Conservation (phyloP, 305 asterid species). For the Ajuga reptans region DNA sequence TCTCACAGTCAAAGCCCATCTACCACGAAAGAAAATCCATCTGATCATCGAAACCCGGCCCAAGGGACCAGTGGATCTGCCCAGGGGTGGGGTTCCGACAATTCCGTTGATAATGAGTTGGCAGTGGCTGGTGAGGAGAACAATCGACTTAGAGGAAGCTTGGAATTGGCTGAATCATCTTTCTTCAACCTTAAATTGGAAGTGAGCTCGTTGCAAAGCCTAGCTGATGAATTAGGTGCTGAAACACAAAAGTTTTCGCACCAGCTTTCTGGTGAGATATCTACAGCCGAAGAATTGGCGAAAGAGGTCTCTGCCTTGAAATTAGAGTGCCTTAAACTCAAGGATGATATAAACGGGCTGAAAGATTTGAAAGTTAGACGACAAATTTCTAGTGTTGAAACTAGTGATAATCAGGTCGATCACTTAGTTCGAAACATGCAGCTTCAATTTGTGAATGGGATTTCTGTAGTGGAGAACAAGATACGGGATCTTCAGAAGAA, state of each 20-base stretch:
- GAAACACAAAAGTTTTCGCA: slow-evolving; percentile 58
- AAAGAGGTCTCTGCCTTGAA: slow-evolving; percentile 59
- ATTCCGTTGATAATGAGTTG: slow-evolving; percentile 53
- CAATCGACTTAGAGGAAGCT: slow-evolving; percentile 58
- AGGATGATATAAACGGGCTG: slow-evolving; percentile 53
- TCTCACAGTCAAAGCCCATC: slow-evolving; percentile 40
- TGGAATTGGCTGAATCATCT: slow-evolving; percentile 76
- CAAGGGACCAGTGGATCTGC: slow-evolving; percentile 45
- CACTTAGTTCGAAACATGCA: slow-evolving; percentile 34
- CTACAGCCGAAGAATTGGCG: slow-evolving; percentile 55
- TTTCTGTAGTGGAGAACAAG: slow-evolving; percentile 53
- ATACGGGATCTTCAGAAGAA: slow-evolving; percentile 60
- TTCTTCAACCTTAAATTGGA: slow-evolving; percentile 69
- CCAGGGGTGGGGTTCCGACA: slow-evolving; percentile 53
- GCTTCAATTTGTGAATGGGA: slow-evolving; percentile 48
- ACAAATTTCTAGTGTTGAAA: slow-evolving; percentile 30
- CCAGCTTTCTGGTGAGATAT: slow-evolving; percentile 51
- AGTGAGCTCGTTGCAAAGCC: slow-evolving; percentile 64
- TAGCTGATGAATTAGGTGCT: slow-evolving; percentile 62
- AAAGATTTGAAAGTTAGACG: slow-evolving; percentile 42
- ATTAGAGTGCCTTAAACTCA: slow-evolving; percentile 61
- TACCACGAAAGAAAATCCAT: slow-evolving; percentile 40
- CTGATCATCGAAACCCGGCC: slow-evolving; percentile 39
- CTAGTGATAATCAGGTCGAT: slow-evolving; percentile 30
- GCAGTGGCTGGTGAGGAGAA: slow-evolving; percentile 65